phyloP scores from a whole-genome alignment of 2,329 filamentous ascomycete species.

The Simplicillium aogashimaense region DNA sequence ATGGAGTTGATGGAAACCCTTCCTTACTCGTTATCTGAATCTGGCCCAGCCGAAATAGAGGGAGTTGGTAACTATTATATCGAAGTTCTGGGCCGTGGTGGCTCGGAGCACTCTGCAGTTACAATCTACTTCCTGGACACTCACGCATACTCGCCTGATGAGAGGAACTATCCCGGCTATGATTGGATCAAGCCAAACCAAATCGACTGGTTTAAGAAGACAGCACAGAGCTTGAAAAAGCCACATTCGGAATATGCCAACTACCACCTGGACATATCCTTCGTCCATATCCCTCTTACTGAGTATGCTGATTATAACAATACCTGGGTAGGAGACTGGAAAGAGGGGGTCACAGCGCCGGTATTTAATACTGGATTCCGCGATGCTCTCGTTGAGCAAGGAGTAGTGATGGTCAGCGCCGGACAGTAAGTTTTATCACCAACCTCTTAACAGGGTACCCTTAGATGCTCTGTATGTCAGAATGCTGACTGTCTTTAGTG shows the following conservation, averaged over 20 bases:
- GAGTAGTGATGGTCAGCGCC: slow-evolving; percentile 77
- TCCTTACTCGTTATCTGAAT: slow-evolving; percentile 78
- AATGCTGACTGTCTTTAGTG: slow-evolving; percentile 36
- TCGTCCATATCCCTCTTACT: slow-evolving; percentile 93
- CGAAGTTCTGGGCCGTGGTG: slow-evolving; percentile 74
- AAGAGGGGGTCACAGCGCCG: slow-evolving; percentile 79
- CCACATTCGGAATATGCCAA: slow-evolving; percentile 78
- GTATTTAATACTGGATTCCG: slow-evolving; percentile 87
- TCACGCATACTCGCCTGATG: slow-evolving; percentile 84
- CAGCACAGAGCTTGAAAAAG: slow-evolving; percentile 62
- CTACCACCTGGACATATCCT: slow-evolving; percentile 90
- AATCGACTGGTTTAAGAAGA: slow-evolving; percentile 87
- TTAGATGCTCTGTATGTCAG: background rate
- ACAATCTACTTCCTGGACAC: slow-evolving; percentile 95
- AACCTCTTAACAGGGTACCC: background rate
- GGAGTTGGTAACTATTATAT: slow-evolving; percentile 93
- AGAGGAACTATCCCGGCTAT: slow-evolving; percentile 81
- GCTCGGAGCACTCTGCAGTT: slow-evolving; percentile 75
- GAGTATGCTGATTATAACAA: slow-evolving; percentile 64
- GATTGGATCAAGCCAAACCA: slow-evolving; percentile 95
- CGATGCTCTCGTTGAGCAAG: slow-evolving; percentile 77
- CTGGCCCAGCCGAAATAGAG: slow-evolving; percentile 74
- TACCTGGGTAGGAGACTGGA: slow-evolving; percentile 57
- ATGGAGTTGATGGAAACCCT: slow-evolving; percentile 82
- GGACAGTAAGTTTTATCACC: slow-evolving; percentile 66